Conservation (phyloP, 2,329 filamentous ascomycete genomes). For the Aspergillus novoparasiticus region DNA sequence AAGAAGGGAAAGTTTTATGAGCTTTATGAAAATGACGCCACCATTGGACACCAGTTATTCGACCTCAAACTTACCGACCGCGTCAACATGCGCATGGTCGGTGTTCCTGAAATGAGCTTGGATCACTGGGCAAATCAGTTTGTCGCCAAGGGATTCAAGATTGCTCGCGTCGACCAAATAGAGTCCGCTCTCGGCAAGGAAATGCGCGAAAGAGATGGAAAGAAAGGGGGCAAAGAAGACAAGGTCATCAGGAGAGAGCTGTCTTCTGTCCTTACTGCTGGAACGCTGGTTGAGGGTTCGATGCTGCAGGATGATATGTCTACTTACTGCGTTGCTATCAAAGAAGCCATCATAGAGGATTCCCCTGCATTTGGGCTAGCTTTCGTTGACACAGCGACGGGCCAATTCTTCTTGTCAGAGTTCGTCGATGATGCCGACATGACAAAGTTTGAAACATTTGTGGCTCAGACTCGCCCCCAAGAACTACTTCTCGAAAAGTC, state of each 20-base stretch:
- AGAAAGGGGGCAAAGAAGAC: constrained; percentile 67
- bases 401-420: constrained; percentile 89
- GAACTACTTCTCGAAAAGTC: constrained; percentile 90
- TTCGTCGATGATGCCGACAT: constrained; percentile 90
- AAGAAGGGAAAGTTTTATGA: constrained; percentile 99
- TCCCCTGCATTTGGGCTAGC: constrained; percentile 85
- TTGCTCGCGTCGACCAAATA: constrained; percentile 93
- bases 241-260: constrained; percentile 93
- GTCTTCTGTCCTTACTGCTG: constrained; percentile 85
- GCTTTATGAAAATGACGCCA: constrained; percentile 96
- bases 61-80: constrained; percentile 96
- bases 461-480: constrained; percentile 86
- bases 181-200: constrained; percentile 95
- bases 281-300: constrained; percentile 89
- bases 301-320: constrained; percentile 99
- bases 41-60: constrained; percentile 92
- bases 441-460: constrained; percentile 95
- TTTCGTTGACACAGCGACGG: constrained; percentile 93
- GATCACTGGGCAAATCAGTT: constrained; percentile 98
- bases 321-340: constrained; percentile 93
- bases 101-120: constrained; percentile 92
- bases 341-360: constrained; percentile 71
- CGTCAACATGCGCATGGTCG: constrained; percentile 99
- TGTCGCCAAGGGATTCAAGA: constrained; percentile 96
- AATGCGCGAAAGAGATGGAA: constrained; percentile 85